Conservation (phyloP, 495 filamentous ascomycete genomes). For the Immersiella caudata region DNA sequence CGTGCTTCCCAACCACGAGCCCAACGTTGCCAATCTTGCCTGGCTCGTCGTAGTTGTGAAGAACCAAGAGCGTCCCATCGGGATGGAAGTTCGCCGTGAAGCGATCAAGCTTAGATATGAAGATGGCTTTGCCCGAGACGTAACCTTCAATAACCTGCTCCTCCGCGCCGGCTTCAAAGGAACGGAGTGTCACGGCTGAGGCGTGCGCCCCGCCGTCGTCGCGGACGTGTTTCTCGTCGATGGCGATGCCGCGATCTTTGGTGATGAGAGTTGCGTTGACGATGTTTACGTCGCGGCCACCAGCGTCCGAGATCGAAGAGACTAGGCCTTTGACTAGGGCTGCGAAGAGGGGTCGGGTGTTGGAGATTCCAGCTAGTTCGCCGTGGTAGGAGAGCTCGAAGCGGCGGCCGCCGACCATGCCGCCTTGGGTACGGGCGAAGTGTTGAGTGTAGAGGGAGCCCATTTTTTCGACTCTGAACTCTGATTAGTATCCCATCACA, state of each 20-base stretch:
- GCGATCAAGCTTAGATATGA: conserved; percentile 65
- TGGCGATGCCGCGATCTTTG: conserved; percentile 66
- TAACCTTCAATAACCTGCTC: conserved; percentile 68
- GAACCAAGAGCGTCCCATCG: conserved; percentile 64
- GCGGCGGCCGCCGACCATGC: conserved; percentile 51
- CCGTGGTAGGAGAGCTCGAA: conserved; percentile 74
- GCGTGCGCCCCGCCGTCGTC: conserved; percentile 59
- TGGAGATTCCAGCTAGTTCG: conserved; percentile 61
- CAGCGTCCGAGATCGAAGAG: conserved; percentile 57
- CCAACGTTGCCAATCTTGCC: conserved; percentile 76
- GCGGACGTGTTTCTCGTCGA: conserved; percentile 64
- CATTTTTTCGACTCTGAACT: conserved; percentile 61
- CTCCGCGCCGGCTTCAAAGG: conserved; percentile 31
- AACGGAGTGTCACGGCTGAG: conserved; percentile 60
- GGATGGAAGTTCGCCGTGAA: conserved; percentile 67
- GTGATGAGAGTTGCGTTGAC: conserved; percentile 72
- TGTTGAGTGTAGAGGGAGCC: conserved; percentile 72
- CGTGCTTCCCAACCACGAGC: conserved; percentile 59
- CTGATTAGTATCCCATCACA: not conserved
- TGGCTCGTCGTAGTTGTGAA: conserved; percentile 71
- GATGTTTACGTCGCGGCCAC: conserved; percentile 69
- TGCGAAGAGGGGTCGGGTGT: conserved; percentile 70
- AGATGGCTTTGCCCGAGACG: conserved; percentile 58
- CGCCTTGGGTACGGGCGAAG: conserved; percentile 47
- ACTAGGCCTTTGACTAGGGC: conserved; percentile 70